Evolutionary conservation across 352 stramenopile species (phyloP).

Genomic region (Pythium volutum): DNA sequence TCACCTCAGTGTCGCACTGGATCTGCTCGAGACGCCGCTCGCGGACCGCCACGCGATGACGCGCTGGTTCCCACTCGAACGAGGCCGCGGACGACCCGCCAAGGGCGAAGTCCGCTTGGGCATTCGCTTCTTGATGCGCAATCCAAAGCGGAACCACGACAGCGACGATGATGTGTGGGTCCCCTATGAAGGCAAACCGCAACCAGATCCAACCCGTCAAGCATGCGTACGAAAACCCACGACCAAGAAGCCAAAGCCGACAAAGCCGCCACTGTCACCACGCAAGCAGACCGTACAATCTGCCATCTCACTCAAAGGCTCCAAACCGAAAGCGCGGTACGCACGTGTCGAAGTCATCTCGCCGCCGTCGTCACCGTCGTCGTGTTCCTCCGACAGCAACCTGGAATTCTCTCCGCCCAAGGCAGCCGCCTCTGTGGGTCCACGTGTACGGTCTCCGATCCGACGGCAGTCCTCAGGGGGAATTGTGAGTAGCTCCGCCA

Average conservation of each 20-base stretch:
- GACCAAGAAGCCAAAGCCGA: background rate
- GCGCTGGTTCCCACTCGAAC: slow-evolving; percentile 60
- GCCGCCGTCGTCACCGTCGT: slow-evolving; percentile 53
- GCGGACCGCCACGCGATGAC: slow-evolving; percentile 44
- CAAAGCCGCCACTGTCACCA: slow-evolving; percentile 22
- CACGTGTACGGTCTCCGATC: background rate
- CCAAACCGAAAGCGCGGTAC: slow-evolving; percentile 23
- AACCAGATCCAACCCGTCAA: background rate
- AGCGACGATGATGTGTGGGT: slow-evolving; percentile 27
- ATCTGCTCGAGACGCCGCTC: slow-evolving; percentile 46
- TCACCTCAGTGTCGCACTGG: slow-evolving; percentile 38
- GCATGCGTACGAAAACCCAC: background rate
- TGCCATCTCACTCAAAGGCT: background rate
- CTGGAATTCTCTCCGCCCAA: slow-evolving; percentile 9
- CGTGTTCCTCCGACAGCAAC: slow-evolving; percentile 34
- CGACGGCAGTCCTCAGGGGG: slow-evolving; percentile 3
- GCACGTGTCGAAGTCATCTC: slow-evolving; percentile 45
- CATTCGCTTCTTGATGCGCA: slow-evolving; percentile 38
- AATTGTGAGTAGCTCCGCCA: slow-evolving; percentile 5
- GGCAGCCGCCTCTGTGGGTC: background rate
- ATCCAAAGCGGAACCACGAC: background rate
- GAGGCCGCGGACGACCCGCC: slow-evolving; percentile 26
- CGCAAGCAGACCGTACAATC: slow-evolving; percentile 1
- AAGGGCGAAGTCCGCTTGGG: slow-evolving; percentile 43
- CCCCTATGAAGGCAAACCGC: slow-evolving; percentile 19